These are phyloP conservation scores for Irpex lacteus DNA, from an alignment of 1,284 basidiomycete genomes.

Conservation along the genomic window DNA sequence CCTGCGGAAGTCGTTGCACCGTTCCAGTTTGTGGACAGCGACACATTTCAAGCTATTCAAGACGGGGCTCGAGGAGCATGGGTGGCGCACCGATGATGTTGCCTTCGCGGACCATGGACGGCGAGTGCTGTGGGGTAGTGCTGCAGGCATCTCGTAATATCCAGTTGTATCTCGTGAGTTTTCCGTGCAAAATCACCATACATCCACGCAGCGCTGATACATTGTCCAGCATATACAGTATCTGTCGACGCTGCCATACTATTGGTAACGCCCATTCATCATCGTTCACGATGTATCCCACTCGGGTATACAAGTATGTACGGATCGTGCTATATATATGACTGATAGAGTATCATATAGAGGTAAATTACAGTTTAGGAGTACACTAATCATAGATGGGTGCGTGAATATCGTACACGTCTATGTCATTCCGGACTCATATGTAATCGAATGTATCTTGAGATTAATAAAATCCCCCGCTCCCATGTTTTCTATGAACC, in stretches of 20 bases:
- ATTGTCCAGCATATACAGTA: too few relatives aligned
- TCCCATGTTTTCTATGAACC: too few relatives aligned
- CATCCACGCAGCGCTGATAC: not conserved
- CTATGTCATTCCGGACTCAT: not conserved
- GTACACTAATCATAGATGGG: not conserved
- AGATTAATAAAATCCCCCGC: too few relatives aligned
- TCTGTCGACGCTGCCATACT: not conserved
- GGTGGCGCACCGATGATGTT: conserved; percentile 30
- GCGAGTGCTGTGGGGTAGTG: conserved; percentile 25
- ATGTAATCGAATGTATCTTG: too few relatives aligned
- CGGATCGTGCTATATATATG: not conserved
- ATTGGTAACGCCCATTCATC: not conserved
- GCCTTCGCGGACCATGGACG: conserved; percentile 29
- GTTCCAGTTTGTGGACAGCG: conserved; percentile 15
- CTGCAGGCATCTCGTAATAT: not conserved
- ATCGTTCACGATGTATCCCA: not conserved
- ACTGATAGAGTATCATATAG: not conserved
- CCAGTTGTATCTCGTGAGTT: not conserved
- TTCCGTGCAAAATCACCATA: not conserved
- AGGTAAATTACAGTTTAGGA: not conserved
- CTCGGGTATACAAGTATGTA: not conserved
- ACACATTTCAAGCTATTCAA: conserved; percentile 23
- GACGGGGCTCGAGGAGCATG: conserved; percentile 19
- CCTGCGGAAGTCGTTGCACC: not conserved
- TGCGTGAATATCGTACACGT: not conserved